phyloP scores from a whole-genome alignment of 352 stramenopile species.

The Phytophthora litchii region DNA sequence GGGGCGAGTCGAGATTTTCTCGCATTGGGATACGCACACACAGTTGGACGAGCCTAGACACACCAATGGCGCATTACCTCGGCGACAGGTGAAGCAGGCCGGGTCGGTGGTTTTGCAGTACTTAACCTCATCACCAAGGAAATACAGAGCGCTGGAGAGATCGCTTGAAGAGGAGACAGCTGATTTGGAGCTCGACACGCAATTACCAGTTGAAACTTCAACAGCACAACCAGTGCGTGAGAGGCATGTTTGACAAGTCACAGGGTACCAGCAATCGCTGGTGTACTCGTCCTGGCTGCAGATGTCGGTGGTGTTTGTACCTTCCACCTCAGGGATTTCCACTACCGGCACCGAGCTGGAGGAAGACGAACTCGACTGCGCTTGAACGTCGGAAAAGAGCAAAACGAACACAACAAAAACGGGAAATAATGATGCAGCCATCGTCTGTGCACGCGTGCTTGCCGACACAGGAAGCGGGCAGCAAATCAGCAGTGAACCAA shows the following conservation, averaged over 20 bases:
- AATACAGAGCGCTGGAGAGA: conserved; percentile 5
- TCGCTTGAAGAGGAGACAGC: not conserved
- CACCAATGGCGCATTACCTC: conserved; percentile 7
- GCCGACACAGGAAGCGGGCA: conserved; percentile 22
- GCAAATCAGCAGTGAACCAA: conserved; percentile 22
- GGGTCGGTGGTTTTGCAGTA: conserved; percentile 24
- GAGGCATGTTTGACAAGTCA: conserved; percentile 24
- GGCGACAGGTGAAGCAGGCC: conserved; percentile 27
- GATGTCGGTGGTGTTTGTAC: conserved; percentile 16
- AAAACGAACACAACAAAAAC: conserved; percentile 8
- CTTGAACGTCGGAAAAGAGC: conserved; percentile 10
- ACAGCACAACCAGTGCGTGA: conserved; percentile 18
- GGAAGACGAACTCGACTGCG: conserved; percentile 21
- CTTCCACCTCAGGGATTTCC: conserved; percentile 11
- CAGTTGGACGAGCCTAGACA: conserved; percentile 18
- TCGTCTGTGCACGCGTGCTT: conserved; percentile 2
- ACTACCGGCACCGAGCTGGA: conserved; percentile 1
- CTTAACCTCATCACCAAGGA: conserved; percentile 13
- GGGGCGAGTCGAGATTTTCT: conserved; percentile 19
- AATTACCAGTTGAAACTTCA: conserved; percentile 20
- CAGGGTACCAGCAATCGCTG: conserved; percentile 29
- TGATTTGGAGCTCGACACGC: conserved; percentile 15
- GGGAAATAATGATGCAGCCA: conserved; percentile 19
- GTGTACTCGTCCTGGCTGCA: conserved; percentile 27
- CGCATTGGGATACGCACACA: conserved; percentile 28